phyloP scores from a whole-genome alignment of 2,329 filamentous ascomycete species.

The Botrytis squamosa region DNA sequence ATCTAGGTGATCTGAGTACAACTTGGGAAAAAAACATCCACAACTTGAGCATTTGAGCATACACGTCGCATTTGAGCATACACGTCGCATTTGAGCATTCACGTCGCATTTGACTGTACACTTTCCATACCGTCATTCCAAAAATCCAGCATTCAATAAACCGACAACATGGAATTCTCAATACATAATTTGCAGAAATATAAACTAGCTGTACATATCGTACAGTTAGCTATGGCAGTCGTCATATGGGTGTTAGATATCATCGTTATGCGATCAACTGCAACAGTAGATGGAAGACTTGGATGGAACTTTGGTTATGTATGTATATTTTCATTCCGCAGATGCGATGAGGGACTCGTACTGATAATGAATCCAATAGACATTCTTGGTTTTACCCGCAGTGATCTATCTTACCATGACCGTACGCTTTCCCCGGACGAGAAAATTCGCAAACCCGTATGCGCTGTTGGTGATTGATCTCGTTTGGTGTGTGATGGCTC shows the following conservation, averaged over 20 bases:
- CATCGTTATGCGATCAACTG: conserved; percentile 53
- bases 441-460: conserved; percentile 60
- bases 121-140: not conserved
- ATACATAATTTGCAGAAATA: conserved; percentile 38
- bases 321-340: conserved; percentile 37
- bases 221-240: conserved; percentile 55
- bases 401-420: conserved; percentile 66
- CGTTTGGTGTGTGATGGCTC: conserved; percentile 61
- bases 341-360: not conserved
- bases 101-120: not conserved
- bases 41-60: not conserved
- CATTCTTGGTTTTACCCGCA: conserved; percentile 62
- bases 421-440: conserved; percentile 61
- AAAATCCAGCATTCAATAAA: not conserved
- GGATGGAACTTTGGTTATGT: conserved; percentile 66
- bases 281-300: conserved; percentile 55
- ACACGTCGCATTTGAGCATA: not conserved
- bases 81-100: not conserved
- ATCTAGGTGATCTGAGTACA: not conserved
- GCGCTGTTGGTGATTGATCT: conserved; percentile 59
- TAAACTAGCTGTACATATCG: conserved; percentile 57
- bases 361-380: conserved; percentile 44
- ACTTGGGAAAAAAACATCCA: not conserved
- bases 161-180: conserved; percentile 35
- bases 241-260: conserved; percentile 60